phyloP scores from a whole-genome alignment of 2,329 filamentous ascomycete species.

The Phaeosphaeria sp. region DNA sequence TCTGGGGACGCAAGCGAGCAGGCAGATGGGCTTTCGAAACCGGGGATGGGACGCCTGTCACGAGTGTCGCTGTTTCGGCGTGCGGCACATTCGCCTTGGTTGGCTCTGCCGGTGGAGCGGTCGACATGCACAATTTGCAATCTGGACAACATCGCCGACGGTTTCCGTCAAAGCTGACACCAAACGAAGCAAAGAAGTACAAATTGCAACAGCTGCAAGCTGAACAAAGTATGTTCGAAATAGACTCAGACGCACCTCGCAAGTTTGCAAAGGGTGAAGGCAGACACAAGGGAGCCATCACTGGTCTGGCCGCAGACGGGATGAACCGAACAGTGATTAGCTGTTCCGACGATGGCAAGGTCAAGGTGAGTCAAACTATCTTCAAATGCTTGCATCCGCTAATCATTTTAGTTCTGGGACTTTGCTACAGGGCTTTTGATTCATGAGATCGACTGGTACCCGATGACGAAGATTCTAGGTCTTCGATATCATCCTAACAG shows the following conservation, averaged over 20 bases:
- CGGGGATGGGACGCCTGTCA: conserved; percentile 80
- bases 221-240: conserved; percentile 47
- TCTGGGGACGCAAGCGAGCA: conserved; percentile 93
- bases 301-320: conserved; percentile 86
- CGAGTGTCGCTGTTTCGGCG: conserved; percentile 83
- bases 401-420: conserved; percentile 77
- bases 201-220: conserved; percentile 70
- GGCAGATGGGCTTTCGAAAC: conserved; percentile 93
- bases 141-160: conserved; percentile 87
- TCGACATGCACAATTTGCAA: conserved; percentile 97
- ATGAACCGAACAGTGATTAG: conserved; percentile 87
- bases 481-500: conserved; percentile 83
- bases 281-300: conserved; percentile 82
- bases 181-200: conserved; percentile 77
- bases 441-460: conserved; percentile 83
- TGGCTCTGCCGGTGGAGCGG: conserved; percentile 79
- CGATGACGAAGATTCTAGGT: conserved; percentile 75
- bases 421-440: conserved; percentile 82
- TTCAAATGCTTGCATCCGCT: conserved; percentile 7
- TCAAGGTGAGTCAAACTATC: conserved; percentile 65
- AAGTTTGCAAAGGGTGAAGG: conserved; percentile 62
- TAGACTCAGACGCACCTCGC: conserved; percentile 29
- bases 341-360: conserved; percentile 85
- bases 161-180: conserved; percentile 81
- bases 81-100: conserved; percentile 94